Evolutionary conservation across 352 stramenopile species (phyloP).

Genomic region (Pythium monospermum): DNA sequence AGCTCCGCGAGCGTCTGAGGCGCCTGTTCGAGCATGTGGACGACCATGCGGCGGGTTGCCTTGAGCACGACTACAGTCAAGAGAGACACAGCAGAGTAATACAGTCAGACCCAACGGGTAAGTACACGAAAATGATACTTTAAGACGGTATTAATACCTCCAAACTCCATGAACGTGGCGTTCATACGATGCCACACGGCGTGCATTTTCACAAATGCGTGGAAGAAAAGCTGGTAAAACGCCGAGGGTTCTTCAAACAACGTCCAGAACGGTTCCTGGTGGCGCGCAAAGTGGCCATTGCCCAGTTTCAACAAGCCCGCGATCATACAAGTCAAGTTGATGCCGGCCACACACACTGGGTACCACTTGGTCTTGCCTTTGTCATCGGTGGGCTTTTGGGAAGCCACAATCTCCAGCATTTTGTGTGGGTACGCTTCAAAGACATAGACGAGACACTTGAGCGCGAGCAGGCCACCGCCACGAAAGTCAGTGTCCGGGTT

Average conservation of each 20-base stretch:
- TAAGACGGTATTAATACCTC: slow-evolving; percentile 49
- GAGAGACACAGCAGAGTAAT: not conserved
- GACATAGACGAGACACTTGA: slow-evolving; percentile 83
- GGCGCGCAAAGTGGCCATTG: slow-evolving; percentile 46
- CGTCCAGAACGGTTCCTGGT: slow-evolving; percentile 42
- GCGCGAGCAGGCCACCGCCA: slow-evolving; percentile 65
- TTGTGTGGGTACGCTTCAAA: slow-evolving; percentile 69
- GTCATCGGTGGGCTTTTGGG: slow-evolving; percentile 35
- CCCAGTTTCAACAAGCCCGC: slow-evolving; percentile 63
- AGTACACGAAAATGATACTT: too few relatives aligned
- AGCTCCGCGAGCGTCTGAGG: slow-evolving; percentile 55
- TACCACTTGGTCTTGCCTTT: slow-evolving; percentile 63
- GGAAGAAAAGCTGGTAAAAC: slow-evolving; percentile 77
- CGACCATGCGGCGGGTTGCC: slow-evolving; percentile 50
- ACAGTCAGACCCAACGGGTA: too few relatives aligned
- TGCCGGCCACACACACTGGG: slow-evolving; percentile 71
- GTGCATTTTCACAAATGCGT: slow-evolving; percentile 80
- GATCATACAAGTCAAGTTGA: slow-evolving; percentile 83
- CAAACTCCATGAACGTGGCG: slow-evolving; percentile 85
- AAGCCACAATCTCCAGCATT: slow-evolving; percentile 56
- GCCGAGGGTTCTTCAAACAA: slow-evolving; percentile 83
- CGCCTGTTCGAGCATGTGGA: slow-evolving; percentile 50
- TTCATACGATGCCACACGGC: slow-evolving; percentile 74
- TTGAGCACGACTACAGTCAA: slow-evolving; percentile 63
- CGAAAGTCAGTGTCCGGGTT: slow-evolving; percentile 83